Evolutionary conservation across 2,329 filamentous ascomycete genomes (phyloP), one percentile per base, ranked within the genome.

Genomic region (Hypoxylon rubiginosum): DNA sequence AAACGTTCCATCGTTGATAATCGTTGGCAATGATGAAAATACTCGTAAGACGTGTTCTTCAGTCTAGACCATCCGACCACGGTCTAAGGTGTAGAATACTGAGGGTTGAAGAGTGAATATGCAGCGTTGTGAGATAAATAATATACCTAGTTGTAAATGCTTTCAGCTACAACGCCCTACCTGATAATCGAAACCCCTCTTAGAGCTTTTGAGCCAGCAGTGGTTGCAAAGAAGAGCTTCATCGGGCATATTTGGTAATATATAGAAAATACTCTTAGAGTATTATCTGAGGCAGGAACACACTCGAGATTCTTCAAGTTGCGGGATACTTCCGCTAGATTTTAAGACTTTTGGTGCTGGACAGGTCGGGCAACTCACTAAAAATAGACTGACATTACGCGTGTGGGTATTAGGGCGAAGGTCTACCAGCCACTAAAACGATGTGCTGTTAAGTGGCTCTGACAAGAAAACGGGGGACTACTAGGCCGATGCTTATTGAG

Each of bases 331-430:
- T 32, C 5, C 2, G 30, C 30, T 32, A 32, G 30, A 8, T 32
- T 24, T 24, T 24, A 24, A 4, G 21, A 4, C 4, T 32, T 32
- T 32, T 32, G 30, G 10, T 32, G 30, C 13, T 11, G 10, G 30
- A 34, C 32, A 15, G 34, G 6, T 36, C 45, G 39, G 11, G 11
- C 13, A 34, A 32, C 28, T 48, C 34, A 15, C 24, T 48, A 60
- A 60, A 60, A 60, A 54, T 53, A 54, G 9, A 32, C n/a, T 34
- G 32, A 8, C 26, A 50, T 34, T 62, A 13, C 36, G n/a, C 17
- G 34, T 11, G 53, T 32, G 46, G 48, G 11, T 53, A 13, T 24
- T 21, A 17, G 6, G 8, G 28, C 28, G 8, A 30, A 30, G 6
- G 28, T 30, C 28, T 36, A 8, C 10, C 26, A 43, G 19, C 53